Evolutionary conservation across 2,329 filamentous ascomycete species (phyloP).

Genomic region (Fusarium siculi): DNA sequence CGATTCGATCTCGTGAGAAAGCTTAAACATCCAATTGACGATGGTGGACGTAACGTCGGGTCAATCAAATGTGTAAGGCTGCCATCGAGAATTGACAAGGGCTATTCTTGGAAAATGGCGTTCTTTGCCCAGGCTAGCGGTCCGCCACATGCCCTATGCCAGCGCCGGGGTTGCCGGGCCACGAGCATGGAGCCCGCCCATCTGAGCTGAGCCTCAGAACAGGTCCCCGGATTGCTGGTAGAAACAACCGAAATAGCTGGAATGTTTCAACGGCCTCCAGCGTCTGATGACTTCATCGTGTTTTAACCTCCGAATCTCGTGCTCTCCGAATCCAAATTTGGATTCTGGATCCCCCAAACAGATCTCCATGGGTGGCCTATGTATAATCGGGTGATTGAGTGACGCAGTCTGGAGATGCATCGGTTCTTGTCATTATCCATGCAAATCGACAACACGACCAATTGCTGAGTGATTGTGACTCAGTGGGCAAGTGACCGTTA

Average conservation of each 20-base stretch:
- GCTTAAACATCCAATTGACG: conserved; percentile 27
- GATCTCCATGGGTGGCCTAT: conserved; percentile 1
- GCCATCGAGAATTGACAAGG: conserved; percentile 22
- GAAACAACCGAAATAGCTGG: conserved; percentile 23
- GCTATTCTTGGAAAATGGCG: conserved; percentile 43
- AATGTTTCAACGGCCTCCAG: conserved; percentile 20
- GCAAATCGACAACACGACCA: conserved; percentile 4
- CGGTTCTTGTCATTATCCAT: background rate
- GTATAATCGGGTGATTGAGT: conserved; percentile 12
- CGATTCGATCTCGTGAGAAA: conserved; percentile 37
- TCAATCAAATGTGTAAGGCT: conserved; percentile 17
- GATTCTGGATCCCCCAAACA: conserved; percentile 31
- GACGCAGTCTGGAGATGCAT: conserved; percentile 15
- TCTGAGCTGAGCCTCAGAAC: conserved; percentile 20
- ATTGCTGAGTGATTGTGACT: conserved; percentile 31
- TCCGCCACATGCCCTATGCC: conserved; percentile 28
- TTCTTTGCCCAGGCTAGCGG: conserved; percentile 29
- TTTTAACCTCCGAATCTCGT: conserved; percentile 12
- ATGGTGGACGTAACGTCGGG: conserved; percentile 29
- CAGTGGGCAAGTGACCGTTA: conserved; percentile 23
- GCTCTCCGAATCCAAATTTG: conserved; percentile 1
- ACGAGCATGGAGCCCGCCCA: conserved; percentile 18
- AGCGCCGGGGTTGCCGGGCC: conserved; percentile 40
- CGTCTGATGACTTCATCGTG: conserved; percentile 36
- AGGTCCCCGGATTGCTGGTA: conserved; percentile 28